phyloP scores from a whole-genome alignment of 345 rosid genomes.

The Syzygium aqueum region DNA sequence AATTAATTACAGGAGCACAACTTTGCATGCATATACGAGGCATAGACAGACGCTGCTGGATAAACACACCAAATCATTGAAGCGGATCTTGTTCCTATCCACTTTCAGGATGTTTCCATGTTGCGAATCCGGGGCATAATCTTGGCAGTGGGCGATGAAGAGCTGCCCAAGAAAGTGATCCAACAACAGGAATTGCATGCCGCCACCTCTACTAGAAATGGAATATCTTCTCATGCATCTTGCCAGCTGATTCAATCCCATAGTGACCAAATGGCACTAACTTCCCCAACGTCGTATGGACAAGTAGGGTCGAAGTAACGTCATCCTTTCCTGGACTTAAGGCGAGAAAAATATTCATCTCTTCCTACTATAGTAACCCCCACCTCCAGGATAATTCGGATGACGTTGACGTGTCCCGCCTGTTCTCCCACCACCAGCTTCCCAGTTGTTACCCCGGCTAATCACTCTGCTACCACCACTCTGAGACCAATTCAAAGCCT shows the following conservation, averaged over 20 bases:
- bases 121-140: background rate
- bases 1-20: background rate
- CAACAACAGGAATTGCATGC: background rate
- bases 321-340: background rate
- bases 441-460: constrained; percentile 38
- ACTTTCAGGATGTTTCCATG: background rate
- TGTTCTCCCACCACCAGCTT: constrained; percentile 48
- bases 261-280: background rate
- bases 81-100: background rate
- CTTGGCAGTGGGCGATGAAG: background rate
- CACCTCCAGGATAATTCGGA: constrained; percentile 59
- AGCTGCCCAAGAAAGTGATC: background rate
- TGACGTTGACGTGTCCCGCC: constrained; percentile 62
- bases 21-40: background rate
- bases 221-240: background rate
- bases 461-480: constrained; percentile 45
- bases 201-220: background rate
- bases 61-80: background rate
- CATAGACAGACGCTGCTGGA: background rate
- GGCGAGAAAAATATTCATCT: constrained; percentile 26
- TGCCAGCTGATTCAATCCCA: background rate
- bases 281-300: background rate
- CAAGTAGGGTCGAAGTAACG: background rate
- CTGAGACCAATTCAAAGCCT: constrained; percentile 61
- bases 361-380: constrained; percentile 58